Evolutionary conservation across 768 basidiomycete genomes (phyloP).

Genomic region (Boletus tomentosulus): DNA sequence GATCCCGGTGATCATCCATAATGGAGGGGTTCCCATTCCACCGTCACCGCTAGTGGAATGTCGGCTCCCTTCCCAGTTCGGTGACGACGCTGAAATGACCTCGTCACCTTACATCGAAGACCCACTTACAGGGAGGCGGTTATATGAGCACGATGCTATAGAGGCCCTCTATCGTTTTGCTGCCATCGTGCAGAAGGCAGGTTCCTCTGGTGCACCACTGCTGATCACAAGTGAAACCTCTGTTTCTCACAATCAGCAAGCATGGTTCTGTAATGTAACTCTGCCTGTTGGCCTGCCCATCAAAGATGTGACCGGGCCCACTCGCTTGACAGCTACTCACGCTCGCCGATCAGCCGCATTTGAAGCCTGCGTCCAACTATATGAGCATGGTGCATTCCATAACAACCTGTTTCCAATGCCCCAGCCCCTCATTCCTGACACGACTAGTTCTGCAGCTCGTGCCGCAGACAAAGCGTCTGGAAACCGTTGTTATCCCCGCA

Average conservation of each 20-base stretch:
- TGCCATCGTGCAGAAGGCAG: constrained; percentile 18
- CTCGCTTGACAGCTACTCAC: constrained; percentile 42
- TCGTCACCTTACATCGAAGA: constrained; percentile 46
- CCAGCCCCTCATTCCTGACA: background rate
- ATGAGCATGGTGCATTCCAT: constrained; percentile 48
- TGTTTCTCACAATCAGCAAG: constrained; percentile 13
- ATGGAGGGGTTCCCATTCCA: constrained; percentile 38
- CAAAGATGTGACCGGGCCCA: constrained; percentile 40
- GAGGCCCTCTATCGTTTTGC: constrained; percentile 53
- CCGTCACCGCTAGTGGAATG: constrained; percentile 40
- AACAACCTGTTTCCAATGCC: constrained; percentile 38
- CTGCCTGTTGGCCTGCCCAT: constrained; percentile 43
- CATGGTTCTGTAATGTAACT: constrained; percentile 46
- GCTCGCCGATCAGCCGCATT: constrained; percentile 61
- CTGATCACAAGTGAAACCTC: constrained; percentile 23
- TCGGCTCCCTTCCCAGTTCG: constrained; percentile 42
- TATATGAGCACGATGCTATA: constrained; percentile 57
- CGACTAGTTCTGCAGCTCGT: constrained; percentile 6
- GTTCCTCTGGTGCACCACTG: constrained; percentile 11
- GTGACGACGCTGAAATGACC: constrained; percentile 36
- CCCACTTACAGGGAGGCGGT: constrained; percentile 55
- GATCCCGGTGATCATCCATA: constrained; percentile 42
- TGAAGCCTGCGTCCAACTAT: constrained; percentile 49
- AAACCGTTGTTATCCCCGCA: constrained; percentile 53
- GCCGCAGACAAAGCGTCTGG: constrained; percentile 34